Evolutionary conservation across 768 basidiomycete species (phyloP), one percentile per base, ranked within the genome.

Genomic region (Tricholoma saponaceum): DNA sequence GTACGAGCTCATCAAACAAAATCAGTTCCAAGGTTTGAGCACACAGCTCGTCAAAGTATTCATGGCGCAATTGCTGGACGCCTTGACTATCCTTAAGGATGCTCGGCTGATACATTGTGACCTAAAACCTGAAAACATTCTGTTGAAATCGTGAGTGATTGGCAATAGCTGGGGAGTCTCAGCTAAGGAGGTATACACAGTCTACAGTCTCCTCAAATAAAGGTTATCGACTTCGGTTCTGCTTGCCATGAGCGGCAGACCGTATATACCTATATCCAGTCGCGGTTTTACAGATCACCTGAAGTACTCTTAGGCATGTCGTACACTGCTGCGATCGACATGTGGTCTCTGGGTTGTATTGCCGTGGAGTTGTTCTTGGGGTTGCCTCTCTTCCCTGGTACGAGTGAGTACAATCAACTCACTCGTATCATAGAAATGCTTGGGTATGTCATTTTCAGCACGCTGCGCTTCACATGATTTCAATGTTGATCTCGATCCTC

Each of bases 191-290:
- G 33, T 23, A 58, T 56, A 51, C 58, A 18, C 57, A 97, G 95
- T 18, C 81, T 99, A 33, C 95, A 96, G 79, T 94, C 95, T 9
- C 96, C 96, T 2, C 89, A 94, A 72, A 98, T 98, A 78, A 98
- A 98, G 75, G 91, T 99, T 53, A 98, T 99, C 69, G 96, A 98
- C 76, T 98, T 98, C 75, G 97, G 97, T 41, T 98, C 95, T 4
- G 95, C 97, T 16, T 99, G 97, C 70, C 95, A 98, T 69, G 97
- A 98, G 74, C 88, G 92, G 65, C 95, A 98, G 73, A 99, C 96
- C n/a, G 95, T 98, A 43, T 99, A 99, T 72, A 99, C 97, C 3
- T 99, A 99, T 75, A 98, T 99, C 70, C 97, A 99, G 69, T 98
- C 95, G 8, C 84, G 97, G 51, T 99, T 99, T 77, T 99, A 99